Base-by-base conservation (phyloP, 768 basidiomycete genomes). In the Mrakia frigida region DNA sequence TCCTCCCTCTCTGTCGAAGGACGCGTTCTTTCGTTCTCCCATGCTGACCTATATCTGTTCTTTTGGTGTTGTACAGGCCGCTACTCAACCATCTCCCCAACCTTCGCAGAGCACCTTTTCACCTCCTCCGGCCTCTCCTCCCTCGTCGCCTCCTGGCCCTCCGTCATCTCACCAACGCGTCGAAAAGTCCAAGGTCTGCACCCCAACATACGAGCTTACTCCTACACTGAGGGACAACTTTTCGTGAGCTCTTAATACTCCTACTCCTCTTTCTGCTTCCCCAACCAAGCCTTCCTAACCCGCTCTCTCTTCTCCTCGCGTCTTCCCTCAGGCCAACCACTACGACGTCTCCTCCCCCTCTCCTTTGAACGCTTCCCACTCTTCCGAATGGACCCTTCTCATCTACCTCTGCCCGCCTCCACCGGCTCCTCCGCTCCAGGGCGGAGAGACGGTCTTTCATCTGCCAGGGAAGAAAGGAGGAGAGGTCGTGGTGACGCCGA, bases 371-470 rank as follows among this genome's bases (percentile, higher is more conserved):
- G 71, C 76, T 10, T 52, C 35, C 21, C 63, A 65, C 52, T 31
- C 39, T 0, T 41, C 76, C 35, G 70, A 77, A 35, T 77, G 76
- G 76, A 77, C 76, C 33, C 50, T 77, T 25, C 71, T 77, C 28
- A 59, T 73, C 63, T 77, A 77, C 35, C 67, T 77, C 13, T 53
- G 31, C 4, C 46, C 43, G 0, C 43, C 70, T 50, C 46, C 70
- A 2, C 46, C 70, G 10, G n/a, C 70, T 35, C 73, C 63, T 13
- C 16, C 33, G 18, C 63, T 65, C 33, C 33, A 43, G 77, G 81
- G 81, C 6, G 81, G 81, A 10, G 78, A 78, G 21, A 82, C 81
- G 11, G 69, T 77, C 50, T 82, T 82, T 67, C 79, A 80, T 41
- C 70, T 67, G n/a, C 53, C 72, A 35, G 61, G 73, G 25, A 43